phyloP scores from a whole-genome alignment of 2,329 filamentous ascomycete species.

The Dryadomyces quercus-mongolicae region DNA sequence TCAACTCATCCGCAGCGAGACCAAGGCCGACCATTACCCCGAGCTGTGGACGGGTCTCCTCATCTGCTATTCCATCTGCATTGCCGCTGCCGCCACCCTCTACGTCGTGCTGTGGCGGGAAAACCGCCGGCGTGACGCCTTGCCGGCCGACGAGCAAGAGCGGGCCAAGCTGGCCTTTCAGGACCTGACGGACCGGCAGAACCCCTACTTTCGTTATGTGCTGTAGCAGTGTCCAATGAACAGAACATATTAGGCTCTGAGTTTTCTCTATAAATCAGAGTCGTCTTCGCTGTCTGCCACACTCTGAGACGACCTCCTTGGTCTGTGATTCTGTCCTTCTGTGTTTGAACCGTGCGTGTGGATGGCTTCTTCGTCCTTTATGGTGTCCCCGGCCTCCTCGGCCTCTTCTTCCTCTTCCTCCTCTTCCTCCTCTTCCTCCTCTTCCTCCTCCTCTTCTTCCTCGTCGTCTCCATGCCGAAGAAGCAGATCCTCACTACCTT shows the following conservation, averaged over 20 bases:
- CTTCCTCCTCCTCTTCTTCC: conserved; percentile 7
- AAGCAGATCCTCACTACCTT: conserved; percentile 53
- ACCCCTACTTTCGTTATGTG: conserved; percentile 18
- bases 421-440: not conserved
- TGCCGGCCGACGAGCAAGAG: conserved; percentile 45
- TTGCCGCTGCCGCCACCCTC: conserved; percentile 40
- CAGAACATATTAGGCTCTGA: not conserved
- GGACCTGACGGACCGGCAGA: conserved; percentile 57
- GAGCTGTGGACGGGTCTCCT: conserved; percentile 60
- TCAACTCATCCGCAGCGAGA: conserved; percentile 56
- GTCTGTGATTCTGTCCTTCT: not conserved
- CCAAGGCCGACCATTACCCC: conserved; percentile 55
- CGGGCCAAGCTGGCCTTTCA: conserved; percentile 53
- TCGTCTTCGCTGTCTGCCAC: conserved; percentile 13
- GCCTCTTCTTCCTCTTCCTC: not conserved
- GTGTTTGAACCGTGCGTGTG: not conserved
- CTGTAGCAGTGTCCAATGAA: not conserved
- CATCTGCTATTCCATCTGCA: conserved; percentile 54
- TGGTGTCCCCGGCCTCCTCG: not conserved
- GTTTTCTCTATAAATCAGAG: conserved; percentile 4
- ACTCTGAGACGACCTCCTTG: conserved; percentile 4
- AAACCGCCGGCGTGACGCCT: conserved; percentile 37
- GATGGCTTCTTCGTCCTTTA: no score
- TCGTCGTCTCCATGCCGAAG: conserved; percentile 22
- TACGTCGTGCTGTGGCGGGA: conserved; percentile 48